Evolutionary conservation across 2,329 filamentous ascomycete species (phyloP).

Genomic region (Erysiphe neolycopersici): DNA sequence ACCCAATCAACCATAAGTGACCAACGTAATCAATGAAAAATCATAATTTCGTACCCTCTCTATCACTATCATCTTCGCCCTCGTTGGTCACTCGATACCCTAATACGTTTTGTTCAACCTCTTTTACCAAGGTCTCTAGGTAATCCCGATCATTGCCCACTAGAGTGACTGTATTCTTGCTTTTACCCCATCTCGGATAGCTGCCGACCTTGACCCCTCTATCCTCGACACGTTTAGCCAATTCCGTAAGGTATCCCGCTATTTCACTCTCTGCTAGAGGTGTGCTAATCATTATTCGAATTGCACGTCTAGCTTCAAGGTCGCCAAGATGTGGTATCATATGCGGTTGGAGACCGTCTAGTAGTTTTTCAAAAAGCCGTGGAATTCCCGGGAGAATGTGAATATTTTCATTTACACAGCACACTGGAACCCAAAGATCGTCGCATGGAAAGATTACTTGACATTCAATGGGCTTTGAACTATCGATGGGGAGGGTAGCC

Average conservation of each 20-base stretch:
- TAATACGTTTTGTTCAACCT: slow-evolving; percentile 52
- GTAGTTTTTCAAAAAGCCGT: slow-evolving; percentile 47
- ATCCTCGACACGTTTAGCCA: slow-evolving; percentile 45
- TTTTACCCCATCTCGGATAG: slow-evolving; percentile 80
- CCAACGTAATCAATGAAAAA: background rate
- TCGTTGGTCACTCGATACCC: slow-evolving; percentile 45
- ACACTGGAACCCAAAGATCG: slow-evolving; percentile 73
- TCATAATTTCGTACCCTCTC: background rate
- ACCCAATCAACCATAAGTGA: too few species aligned
- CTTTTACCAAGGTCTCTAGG: slow-evolving; percentile 50
- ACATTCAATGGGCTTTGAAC: slow-evolving; percentile 31
- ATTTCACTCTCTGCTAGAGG: slow-evolving; percentile 68
- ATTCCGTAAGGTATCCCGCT: slow-evolving; percentile 54
- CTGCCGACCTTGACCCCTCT: slow-evolving; percentile 80
- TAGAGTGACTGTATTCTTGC: slow-evolving; percentile 68
- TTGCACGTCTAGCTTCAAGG: slow-evolving; percentile 55
- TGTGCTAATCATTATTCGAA: slow-evolving; percentile 61
- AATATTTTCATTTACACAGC: slow-evolving; percentile 73
- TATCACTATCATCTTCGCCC: slow-evolving; percentile 33
- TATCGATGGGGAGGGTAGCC: slow-evolving; percentile 63
- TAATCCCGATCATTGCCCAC: slow-evolving; percentile 48
- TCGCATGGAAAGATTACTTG: slow-evolving; percentile 60
- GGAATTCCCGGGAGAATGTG: slow-evolving; percentile 86
- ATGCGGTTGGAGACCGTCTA: slow-evolving; percentile 48
- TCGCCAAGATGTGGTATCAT: slow-evolving; percentile 47